Conservation (phyloP, 768 basidiomycete genomes). For the Boletus vinaceobasis region DNA sequence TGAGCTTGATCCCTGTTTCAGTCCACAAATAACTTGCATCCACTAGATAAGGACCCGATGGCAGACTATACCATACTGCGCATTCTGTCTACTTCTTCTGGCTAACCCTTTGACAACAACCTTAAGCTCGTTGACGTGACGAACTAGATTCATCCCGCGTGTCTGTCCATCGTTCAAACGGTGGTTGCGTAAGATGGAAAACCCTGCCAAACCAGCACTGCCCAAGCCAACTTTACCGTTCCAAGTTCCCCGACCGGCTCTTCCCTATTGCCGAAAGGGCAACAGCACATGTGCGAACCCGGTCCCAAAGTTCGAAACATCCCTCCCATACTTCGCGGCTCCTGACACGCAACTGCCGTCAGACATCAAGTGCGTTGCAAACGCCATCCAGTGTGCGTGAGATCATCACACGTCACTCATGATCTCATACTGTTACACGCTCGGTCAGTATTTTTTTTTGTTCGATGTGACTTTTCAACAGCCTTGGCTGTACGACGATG, state of each 20-base stretch:
- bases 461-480: background rate
- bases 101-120: background rate
- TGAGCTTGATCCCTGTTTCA: constrained; percentile 16
- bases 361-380: constrained; percentile 6
- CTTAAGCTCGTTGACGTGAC: background rate
- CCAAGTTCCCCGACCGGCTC: background rate
- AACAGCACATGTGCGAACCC: background rate
- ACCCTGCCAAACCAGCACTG: constrained; percentile 8
- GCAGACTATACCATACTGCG: background rate
- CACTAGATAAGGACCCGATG: background rate
- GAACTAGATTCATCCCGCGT: constrained; percentile 1
- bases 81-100: background rate
- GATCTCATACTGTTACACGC: background rate
- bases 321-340: background rate
- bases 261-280: background rate
- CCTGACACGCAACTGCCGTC: constrained; percentile 1
- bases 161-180: background rate
- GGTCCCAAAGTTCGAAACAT: constrained; percentile 5
- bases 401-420: constrained; percentile 1
- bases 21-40: background rate
- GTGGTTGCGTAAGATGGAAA: constrained; percentile 7
- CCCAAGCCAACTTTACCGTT: background rate
- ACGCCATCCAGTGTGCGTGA: background rate
- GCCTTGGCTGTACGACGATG: background rate
- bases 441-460: background rate